Evolutionary conservation across 768 basidiomycete species (phyloP), one percentile per base, ranked within the genome.

Genomic region (Lyophyllum semitale): DNA sequence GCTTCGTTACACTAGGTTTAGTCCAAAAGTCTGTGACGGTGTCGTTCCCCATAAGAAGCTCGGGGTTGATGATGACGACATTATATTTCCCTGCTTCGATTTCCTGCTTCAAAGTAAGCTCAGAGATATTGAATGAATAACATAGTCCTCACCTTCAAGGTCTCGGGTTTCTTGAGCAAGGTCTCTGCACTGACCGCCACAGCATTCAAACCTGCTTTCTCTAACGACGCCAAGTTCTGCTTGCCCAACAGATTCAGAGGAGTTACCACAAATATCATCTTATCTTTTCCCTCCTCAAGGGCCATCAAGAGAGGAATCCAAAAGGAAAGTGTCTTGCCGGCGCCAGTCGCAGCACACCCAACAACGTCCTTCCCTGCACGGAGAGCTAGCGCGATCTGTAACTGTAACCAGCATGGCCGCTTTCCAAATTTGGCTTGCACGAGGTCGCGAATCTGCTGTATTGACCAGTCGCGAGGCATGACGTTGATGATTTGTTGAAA

Each of bases 191-290:
- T 56, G 1, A 73, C 53, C 0, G 59, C 26, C 4, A 68, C 59
- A 3, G 61, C 65, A 1, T 30, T 23, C 0, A 73, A 58, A 2
- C 61, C 63, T 4, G 49, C 32, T 0, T 35, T 47, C 2, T 46
- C 43, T 1, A 70, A 54, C 17, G 60, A 22, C 2, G 44, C 40
- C 4, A 55, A 58, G 55, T 66, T 68, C 51, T 74, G 69, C 12
- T 59, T 53, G 8, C 69, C 70, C 0, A 74, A 64, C 2, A 73
- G 52, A 45, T 70, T 73, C 3, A 56, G 5, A 53, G n/a, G n/a
- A n/a, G n/a, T n/a, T n/a, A n/a, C n/a, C n/a, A n/a, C n/a, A n/a
- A n/a, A n/a, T n/a, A n/a, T 48, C 41, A 54, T 64, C 45, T 48
- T 53, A 11, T 53, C 15, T 11, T 56, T 48, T 3, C 53, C 53